phyloP scores from a whole-genome alignment of 306 rosid species.

The Adenanthera pavonina region DNA sequence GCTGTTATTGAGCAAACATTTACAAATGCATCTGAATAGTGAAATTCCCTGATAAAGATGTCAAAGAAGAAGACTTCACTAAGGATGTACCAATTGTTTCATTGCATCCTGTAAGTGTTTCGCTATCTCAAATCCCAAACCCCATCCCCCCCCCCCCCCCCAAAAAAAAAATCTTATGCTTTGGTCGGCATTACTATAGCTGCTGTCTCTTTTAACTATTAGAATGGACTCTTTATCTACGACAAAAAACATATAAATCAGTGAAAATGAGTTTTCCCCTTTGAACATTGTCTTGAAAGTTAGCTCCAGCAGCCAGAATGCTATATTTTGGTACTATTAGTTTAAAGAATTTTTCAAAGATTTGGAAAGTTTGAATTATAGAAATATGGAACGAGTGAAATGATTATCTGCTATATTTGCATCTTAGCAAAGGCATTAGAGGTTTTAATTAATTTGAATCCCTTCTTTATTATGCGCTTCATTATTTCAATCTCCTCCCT shows the following conservation, averaged over 20 bases:
- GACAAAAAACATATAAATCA: constrained; percentile 6
- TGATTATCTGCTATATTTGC: not conserved
- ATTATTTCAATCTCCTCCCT: constrained; percentile 7
- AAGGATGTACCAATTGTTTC: constrained; percentile 44
- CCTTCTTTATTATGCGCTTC: not conserved
- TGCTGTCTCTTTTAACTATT: constrained; percentile 7
- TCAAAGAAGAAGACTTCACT: constrained; percentile 51
- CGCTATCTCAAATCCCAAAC: not conserved
- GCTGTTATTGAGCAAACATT: constrained; percentile 47
- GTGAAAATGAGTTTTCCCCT: not conserved
- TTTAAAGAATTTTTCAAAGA: not conserved
- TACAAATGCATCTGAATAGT: constrained; percentile 46
- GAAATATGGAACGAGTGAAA: not conserved
- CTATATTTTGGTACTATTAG: not conserved
- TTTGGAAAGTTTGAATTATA: not conserved
- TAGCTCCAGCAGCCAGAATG: not conserved
- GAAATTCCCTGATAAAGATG: constrained; percentile 46
- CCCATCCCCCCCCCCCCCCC: not conserved
- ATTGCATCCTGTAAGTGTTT: constrained; percentile 53
- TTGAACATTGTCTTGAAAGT: not conserved
- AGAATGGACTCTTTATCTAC: not conserved
- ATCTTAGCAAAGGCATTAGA: not conserved
- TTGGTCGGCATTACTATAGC: not conserved
- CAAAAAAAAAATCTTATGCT: not conserved
- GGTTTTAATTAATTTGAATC: not conserved